These are phyloP conservation scores for Aspergillus hancockii DNA, from an alignment of 495 filamentous ascomycete species.

Conservation along the genomic window DNA sequence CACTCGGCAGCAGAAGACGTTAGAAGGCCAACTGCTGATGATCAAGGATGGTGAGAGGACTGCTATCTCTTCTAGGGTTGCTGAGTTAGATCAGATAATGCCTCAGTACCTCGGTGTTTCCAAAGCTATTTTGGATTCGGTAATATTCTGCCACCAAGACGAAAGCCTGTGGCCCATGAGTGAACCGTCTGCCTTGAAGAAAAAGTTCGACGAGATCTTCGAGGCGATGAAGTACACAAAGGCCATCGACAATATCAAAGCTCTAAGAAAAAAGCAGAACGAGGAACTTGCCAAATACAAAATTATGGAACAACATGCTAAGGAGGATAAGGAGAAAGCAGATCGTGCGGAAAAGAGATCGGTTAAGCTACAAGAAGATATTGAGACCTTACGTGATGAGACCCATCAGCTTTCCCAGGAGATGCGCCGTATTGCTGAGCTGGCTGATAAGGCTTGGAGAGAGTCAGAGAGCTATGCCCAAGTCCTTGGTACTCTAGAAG, in stretches of 20 bases:
- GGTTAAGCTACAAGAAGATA: constrained; percentile 66
- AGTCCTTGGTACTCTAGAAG: constrained; percentile 69
- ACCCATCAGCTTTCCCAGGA: constrained; percentile 55
- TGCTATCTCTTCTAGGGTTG: constrained; percentile 72
- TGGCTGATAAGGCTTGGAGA: constrained; percentile 59
- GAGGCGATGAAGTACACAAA: constrained; percentile 96
- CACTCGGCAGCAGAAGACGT: constrained; percentile 68
- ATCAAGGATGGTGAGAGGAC: constrained; percentile 78
- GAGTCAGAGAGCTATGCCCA: constrained; percentile 61
- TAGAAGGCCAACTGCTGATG: constrained; percentile 76
- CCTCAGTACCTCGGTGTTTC: constrained; percentile 89
- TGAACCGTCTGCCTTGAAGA: constrained; percentile 80
- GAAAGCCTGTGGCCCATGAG: constrained; percentile 98
- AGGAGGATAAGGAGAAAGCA: constrained; percentile 83
- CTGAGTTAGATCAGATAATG: constrained; percentile 79
- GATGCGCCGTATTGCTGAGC: constrained; percentile 54
- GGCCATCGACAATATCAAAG: constrained; percentile 91
- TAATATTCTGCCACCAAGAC: constrained; percentile 99
- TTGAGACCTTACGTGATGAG: constrained; percentile 65
- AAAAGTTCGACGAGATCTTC: constrained; percentile 96
- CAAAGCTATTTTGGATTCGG: constrained; percentile 82
- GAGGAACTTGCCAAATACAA: constrained; percentile 70
- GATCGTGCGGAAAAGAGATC: constrained; percentile 68
- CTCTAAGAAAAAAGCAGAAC: constrained; percentile 77
- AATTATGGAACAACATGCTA: constrained; percentile 71